Evolutionary conservation across 1,284 basidiomycete species (phyloP).

Genomic region (Apiotrichum mycotoxinovorans): DNA sequence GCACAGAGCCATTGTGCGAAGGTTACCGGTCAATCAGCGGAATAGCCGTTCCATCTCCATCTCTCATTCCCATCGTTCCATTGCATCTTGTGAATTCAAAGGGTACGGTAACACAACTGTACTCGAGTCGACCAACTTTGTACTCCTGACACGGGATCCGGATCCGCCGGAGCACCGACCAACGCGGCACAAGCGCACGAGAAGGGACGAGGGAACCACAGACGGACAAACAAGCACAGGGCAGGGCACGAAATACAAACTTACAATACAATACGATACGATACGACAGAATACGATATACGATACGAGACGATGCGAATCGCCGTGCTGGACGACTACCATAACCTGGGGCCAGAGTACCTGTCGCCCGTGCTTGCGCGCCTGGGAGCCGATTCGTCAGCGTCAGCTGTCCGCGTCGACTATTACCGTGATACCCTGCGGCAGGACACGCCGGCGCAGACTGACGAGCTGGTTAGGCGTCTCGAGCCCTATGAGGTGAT

Average conservation of each 20-base stretch:
- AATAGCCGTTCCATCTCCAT: too few relatives aligned
- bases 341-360: conserved; percentile 54
- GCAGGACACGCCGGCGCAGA: neutral
- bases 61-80: too few relatives aligned
- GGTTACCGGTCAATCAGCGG: too few relatives aligned
- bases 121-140: too few relatives aligned
- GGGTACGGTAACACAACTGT: too few relatives aligned
- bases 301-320: conserved; percentile 23
- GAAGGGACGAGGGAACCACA: too few relatives aligned
- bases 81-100: too few relatives aligned
- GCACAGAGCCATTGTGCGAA: too few relatives aligned
- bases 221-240: neutral
- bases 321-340: conserved; percentile 65
- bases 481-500: conserved; percentile 59
- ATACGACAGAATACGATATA: neutral
- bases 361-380: conserved; percentile 14
- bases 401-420: conserved; percentile 31
- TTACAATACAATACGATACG: neutral
- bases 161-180: too few relatives aligned
- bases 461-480: conserved; percentile 54
- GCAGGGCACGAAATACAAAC: neutral
- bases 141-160: too few relatives aligned
- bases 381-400: conserved; percentile 17
- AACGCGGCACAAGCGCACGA: too few relatives aligned
- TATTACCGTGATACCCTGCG: conserved; percentile 54